phyloP scores from a whole-genome alignment of 345 rosid genomes.

The Acer campestre region DNA sequence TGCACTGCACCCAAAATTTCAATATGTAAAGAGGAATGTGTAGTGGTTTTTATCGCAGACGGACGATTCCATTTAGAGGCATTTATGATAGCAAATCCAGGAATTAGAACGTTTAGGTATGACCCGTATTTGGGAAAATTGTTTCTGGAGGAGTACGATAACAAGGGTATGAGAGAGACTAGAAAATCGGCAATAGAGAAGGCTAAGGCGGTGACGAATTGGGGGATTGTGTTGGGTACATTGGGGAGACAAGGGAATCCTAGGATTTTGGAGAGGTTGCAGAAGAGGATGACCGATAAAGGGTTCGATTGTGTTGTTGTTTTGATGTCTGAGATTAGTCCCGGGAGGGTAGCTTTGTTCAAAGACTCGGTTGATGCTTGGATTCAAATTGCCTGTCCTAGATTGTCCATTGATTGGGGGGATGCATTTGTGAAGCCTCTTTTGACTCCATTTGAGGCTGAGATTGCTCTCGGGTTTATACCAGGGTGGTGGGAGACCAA shows the following conservation, averaged over 20 bases:
- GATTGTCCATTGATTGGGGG: slow-evolving; percentile 97
- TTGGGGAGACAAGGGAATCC: slow-evolving; percentile 97
- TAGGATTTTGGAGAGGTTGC: slow-evolving; percentile 67
- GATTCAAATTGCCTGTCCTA: slow-evolving; percentile 94
- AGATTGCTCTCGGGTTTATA: slow-evolving; percentile 70
- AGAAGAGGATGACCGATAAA: slow-evolving; percentile 71
- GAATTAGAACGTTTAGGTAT: slow-evolving; percentile 67
- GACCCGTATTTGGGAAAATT: slow-evolving; percentile 82
- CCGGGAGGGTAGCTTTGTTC: slow-evolving; percentile 67
- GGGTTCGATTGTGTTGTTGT: slow-evolving; percentile 60
- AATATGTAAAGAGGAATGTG: slow-evolving; percentile 28
- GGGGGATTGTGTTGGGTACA: slow-evolving; percentile 93
- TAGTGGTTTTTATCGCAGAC: slow-evolving; percentile 78
- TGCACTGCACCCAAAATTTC: slow-evolving; percentile 78
- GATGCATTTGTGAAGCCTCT: slow-evolving; percentile 83
- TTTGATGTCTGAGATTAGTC: slow-evolving; percentile 89
- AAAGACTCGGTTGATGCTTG: slow-evolving; percentile 91
- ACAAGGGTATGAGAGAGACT: slow-evolving; percentile 81
- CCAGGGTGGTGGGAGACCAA: slow-evolving; percentile 89
- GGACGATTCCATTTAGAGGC: slow-evolving; percentile 94
- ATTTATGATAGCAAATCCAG: slow-evolving; percentile 89
- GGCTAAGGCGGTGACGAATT: slow-evolving; percentile 51
- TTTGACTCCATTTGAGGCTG: slow-evolving; percentile 86
- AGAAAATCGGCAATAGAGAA: slow-evolving; percentile 59
- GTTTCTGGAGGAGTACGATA: slow-evolving; percentile 92